Percentiles rank a stretch among this genome's conserved stretches.
Conservation (phyloP, 177 flowering plant genomes). For the Telopea speciosissima region DNA sequence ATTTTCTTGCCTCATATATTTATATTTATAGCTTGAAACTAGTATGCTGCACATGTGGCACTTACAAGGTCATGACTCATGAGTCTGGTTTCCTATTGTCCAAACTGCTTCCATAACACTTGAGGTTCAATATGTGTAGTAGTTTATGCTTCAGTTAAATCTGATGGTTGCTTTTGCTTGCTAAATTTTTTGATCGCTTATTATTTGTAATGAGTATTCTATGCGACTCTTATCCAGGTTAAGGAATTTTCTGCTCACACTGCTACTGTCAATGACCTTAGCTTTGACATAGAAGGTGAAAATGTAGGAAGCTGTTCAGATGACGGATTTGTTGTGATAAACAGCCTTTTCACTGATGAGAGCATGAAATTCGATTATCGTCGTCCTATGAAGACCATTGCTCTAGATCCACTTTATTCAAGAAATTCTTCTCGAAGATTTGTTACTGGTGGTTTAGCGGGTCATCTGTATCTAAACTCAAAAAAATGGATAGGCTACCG, state of each 20-base stretch:
- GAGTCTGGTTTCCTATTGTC: neutral
- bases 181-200: neutral
- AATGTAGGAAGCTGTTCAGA: conserved; percentile 94
- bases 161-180: conserved; percentile 3
- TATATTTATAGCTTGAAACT: neutral
- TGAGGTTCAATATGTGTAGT: neutral
- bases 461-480: conserved; percentile 66
- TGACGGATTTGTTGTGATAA: conserved; percentile 92
- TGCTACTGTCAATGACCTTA: conserved; percentile 85
- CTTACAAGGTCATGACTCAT: neutral
- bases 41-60: neutral
- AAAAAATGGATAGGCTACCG: conserved; percentile 91
- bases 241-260: conserved; percentile 80
- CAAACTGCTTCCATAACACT: neutral
- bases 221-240: conserved; percentile 42
- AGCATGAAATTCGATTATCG: conserved; percentile 82
- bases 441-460: conserved; percentile 97
- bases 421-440: conserved; percentile 80
- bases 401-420: conserved; percentile 86
- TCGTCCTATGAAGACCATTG: conserved; percentile 96
- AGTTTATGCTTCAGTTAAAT: neutral
- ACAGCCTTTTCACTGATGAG: conserved; percentile 85
- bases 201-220: neutral
- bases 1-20: neutral
- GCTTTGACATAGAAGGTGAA: conserved; percentile 94